A percentile compares a stretch with the other conserved stretches of the same genome.
These are phyloP conservation scores for Cladorrhinum sp. DNA, from an alignment of 2,329 filamentous ascomycete species.

Conservation along the genomic window DNA sequence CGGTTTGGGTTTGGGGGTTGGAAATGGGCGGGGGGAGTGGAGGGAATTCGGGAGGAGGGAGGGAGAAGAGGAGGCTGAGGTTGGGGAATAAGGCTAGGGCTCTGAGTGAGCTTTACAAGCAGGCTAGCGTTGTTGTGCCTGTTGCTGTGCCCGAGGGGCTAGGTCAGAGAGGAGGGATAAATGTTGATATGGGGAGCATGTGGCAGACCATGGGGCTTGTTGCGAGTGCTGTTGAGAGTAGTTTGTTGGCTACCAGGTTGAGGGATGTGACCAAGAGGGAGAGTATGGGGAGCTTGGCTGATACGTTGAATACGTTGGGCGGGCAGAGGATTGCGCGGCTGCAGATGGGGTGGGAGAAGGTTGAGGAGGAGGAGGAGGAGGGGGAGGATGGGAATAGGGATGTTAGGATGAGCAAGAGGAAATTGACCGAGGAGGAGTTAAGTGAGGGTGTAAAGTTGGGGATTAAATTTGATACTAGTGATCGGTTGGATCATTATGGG, in stretches of 20 bases:
- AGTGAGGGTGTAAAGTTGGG: constrained; percentile 35
- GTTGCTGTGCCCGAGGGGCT: constrained; percentile 58
- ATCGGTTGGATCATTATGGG: constrained; percentile 33
- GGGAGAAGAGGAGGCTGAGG: constrained; percentile 61
- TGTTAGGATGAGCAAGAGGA: constrained; percentile 27
- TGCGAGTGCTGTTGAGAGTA: constrained; percentile 72
- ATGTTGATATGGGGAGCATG: constrained; percentile 58
- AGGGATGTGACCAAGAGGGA: constrained; percentile 44
- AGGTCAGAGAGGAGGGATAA: constrained; percentile 43
- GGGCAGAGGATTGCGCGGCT: constrained; percentile 75
- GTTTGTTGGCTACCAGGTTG: constrained; percentile 72
- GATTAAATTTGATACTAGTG: constrained; percentile 40
- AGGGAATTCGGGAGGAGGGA: constrained; percentile 56
- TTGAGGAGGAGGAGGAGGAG: constrained; percentile 30
- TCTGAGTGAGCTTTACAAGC: constrained; percentile 63
- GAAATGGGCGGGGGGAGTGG: constrained; percentile 62
- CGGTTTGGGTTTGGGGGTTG: constrained; percentile 82
- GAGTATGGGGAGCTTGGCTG: constrained; percentile 61
- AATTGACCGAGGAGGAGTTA: constrained; percentile 30
- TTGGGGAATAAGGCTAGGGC: constrained; percentile 73
- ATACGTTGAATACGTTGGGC: constrained; percentile 69
- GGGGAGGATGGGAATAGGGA: constrained; percentile 17
- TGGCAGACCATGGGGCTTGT: constrained; percentile 83
- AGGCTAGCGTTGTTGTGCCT: constrained; percentile 76
- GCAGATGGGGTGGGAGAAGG: constrained; percentile 57